These are phyloP conservation scores for Rhodomyrtus tomentosa DNA, from an alignment of 345 rosid species.

Conservation along the genomic window DNA sequence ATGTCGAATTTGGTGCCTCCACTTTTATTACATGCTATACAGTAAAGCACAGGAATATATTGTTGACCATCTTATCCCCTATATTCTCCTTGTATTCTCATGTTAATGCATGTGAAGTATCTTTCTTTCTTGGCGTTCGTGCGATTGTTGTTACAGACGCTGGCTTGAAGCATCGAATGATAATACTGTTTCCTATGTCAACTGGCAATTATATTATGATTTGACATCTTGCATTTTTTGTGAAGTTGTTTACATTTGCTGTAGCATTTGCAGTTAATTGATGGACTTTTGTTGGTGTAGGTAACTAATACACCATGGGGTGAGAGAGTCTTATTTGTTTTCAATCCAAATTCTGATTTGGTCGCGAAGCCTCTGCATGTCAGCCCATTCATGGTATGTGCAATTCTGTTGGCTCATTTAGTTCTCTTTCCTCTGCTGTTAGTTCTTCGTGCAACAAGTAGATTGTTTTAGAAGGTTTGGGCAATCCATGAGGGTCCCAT, in stretches of 20 bases:
- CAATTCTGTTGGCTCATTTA: background rate
- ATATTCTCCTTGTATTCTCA: background rate
- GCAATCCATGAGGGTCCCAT: background rate
- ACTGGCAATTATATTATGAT: background rate
- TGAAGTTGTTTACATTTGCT: background rate
- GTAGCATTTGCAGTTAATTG: background rate
- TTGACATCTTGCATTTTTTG: background rate
- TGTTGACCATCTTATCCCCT: background rate
- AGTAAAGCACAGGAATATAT: background rate
- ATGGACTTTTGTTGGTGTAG: constrained; percentile 18
- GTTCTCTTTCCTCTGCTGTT: background rate
- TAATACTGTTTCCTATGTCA: background rate
- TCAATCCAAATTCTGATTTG: constrained; percentile 67
- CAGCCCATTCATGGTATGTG: constrained; percentile 89
- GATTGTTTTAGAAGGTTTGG: background rate
- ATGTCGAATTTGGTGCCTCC: background rate
- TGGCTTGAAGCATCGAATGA: background rate
- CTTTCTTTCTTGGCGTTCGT: background rate
- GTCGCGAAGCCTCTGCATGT: constrained; percentile 89
- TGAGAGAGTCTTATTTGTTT: constrained; percentile 67
- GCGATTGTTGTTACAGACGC: background rate
- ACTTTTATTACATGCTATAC: background rate
- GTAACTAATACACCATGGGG: constrained; percentile 98
- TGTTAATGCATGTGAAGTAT: background rate
- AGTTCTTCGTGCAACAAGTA: background rate